phyloP scores from a whole-genome alignment of 228 moss, liverwort and hornwort genomes.

The Sphagnum magellanicum region DNA sequence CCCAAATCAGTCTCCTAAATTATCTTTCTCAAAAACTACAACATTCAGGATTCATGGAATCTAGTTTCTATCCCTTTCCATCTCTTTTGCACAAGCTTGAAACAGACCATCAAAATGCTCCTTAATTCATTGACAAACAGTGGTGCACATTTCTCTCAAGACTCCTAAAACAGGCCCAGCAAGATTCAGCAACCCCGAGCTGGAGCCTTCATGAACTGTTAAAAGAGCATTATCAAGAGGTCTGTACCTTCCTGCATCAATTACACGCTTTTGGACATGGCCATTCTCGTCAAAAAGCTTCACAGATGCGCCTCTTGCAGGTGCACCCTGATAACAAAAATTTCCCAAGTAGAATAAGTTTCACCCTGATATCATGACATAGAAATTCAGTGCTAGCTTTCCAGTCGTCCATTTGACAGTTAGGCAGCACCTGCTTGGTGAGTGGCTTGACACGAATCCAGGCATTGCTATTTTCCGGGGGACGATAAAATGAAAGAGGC shows the following conservation, averaged over 20 bases:
- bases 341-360: background rate
- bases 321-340: constrained; percentile 54
- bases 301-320: constrained; percentile 87
- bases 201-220: background rate
- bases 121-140: background rate
- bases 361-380: background rate
- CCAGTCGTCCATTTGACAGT: background rate
- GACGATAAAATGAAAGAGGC: constrained; percentile 63
- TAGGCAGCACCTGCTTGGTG: constrained; percentile 61
- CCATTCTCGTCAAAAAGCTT: constrained; percentile 66
- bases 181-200: background rate
- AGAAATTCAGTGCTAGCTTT: background rate
- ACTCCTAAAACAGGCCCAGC: background rate
- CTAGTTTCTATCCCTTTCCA: background rate
- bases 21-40: too few relatives aligned
- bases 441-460: constrained; percentile 91
- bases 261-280: constrained; percentile 73
- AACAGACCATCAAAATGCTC: background rate
- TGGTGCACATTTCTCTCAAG: background rate
- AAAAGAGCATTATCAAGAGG: background rate
- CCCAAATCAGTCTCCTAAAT: too few relatives aligned
- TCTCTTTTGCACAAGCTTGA: background rate
- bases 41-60: too few relatives aligned
- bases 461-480: constrained; percentile 71
- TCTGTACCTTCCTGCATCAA: constrained; percentile 87